phyloP scores from a whole-genome alignment of 192 early-diverging fungal species.

The Mortierella hygrophila region DNA sequence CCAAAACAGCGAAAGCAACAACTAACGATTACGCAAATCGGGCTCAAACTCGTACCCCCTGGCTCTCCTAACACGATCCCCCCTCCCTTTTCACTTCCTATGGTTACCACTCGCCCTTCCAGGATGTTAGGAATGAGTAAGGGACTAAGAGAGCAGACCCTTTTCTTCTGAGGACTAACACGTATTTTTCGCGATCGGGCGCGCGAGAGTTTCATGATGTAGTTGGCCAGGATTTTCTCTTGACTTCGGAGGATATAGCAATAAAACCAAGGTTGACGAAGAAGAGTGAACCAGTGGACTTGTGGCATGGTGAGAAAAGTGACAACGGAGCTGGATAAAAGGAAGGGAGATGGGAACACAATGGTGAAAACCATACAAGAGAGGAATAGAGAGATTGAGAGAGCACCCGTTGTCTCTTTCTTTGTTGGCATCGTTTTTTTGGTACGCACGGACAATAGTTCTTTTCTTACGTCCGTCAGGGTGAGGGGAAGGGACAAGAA shows the following conservation, averaged over 20 bases:
- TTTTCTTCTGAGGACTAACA: too few relatives aligned
- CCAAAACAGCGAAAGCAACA: not conserved
- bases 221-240: too few relatives aligned
- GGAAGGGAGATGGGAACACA: not conserved
- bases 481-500: not conserved
- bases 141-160: not conserved
- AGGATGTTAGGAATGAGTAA: not conserved
- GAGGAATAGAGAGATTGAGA: not conserved
- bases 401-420: not conserved
- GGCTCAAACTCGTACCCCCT: not conserved
- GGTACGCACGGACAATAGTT: not conserved
- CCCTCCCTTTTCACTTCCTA: not conserved
- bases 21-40: not conserved
- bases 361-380: not conserved
- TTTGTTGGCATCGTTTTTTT: not conserved
- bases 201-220: too few relatives aligned
- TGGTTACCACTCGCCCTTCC: not conserved
- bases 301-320: too few relatives aligned
- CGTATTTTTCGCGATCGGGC: too few relatives aligned
- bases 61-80: not conserved
- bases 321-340: not conserved
- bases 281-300: too few relatives aligned
- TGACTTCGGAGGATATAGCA: too few relatives aligned
- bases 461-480: not conserved
- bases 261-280: too few relatives aligned